Evolutionary conservation across 1,284 basidiomycete species (phyloP), one percentile per base, ranked within the genome.

Genomic region (Gymnopus androsaceus): DNA sequence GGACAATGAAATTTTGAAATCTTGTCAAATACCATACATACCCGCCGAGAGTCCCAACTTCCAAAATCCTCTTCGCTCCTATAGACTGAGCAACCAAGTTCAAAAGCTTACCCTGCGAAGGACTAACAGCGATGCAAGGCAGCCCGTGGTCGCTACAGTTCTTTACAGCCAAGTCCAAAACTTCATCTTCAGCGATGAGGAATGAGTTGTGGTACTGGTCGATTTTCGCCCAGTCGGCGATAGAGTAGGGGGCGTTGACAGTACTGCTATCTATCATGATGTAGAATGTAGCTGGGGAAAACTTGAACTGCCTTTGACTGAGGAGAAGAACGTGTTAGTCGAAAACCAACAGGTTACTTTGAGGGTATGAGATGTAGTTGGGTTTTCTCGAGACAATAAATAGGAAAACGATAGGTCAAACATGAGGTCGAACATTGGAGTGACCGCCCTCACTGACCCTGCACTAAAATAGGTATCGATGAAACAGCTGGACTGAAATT

Each of bases 1-100:
- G 28, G 19, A n/a, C 28, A 14, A n/a, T 49, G 3, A 19, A 8
- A 6, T 28, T 31, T 19, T 4, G 19, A 28, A 23, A 28, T 47
- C 17, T 4, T 21, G 7, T 14, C 11, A 36, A 36, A 36, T 36
- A n/a, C 23, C 3, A 34, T 27, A 45, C 51, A 33, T 6, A 54
- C 81, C 83, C 84, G 62, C 82, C 84, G 3, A 86, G 73, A 6
- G 83, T 85, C 1, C 84, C 85, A 49, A 87, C 76, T 61, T 86
- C 84, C 37, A 86, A 67, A 21, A 84, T 72, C 44, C 75, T 65
- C 68, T 82, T 83, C 49, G 80, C 83, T 4, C 71, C 63, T 52
- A 81, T 71, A 0, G 79, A 75, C 31, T 70, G 67, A 6, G 75
- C 79, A 19, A 82, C 59, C 5, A 87, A 72, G 57, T 79, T 71